phyloP scores from a whole-genome alignment of 306 rosid species.

The Ziziphus jujuba region DNA sequence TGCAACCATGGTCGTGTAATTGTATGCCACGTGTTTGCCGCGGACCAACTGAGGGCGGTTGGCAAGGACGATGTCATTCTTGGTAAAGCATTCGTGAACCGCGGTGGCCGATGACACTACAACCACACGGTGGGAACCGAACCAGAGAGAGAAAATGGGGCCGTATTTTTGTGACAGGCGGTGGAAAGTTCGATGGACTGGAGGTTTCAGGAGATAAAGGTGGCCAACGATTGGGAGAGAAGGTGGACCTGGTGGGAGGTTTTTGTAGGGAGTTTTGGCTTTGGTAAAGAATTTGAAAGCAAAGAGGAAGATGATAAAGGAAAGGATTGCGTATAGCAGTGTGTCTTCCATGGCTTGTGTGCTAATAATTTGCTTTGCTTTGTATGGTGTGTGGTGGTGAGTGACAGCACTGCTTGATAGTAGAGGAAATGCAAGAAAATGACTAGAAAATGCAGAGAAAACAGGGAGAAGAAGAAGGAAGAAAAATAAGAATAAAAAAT shows the following conservation, averaged over 20 bases:
- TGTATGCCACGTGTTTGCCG: conserved; percentile 30
- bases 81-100: conserved; percentile 53
- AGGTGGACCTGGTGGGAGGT: conserved; percentile 22
- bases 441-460: too few species aligned
- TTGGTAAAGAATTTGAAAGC: conserved; percentile 25
- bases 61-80: conserved; percentile 44
- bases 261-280: conserved; percentile 1
- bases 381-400: too few species aligned
- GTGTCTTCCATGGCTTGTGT: conserved; percentile 6
- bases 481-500: too few species aligned
- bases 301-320: conserved; percentile 27
- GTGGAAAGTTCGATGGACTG: conserved; percentile 28
- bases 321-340: conserved; percentile 5
- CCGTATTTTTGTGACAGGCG: conserved; percentile 35
- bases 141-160: conserved; percentile 12
- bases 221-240: conserved; percentile 48
- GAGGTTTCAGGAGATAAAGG: conserved; percentile 38
- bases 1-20: conserved; percentile 16
- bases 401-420: too few species aligned
- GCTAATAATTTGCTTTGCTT: too few species aligned
- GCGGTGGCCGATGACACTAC: conserved; percentile 45
- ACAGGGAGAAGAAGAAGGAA: too few species aligned
- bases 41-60: conserved; percentile 21
- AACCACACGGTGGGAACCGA: conserved; percentile 13
- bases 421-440: too few species aligned